Conservation (phyloP, 179 eudicot genomes). For the Amaranthus tricolor region DNA sequence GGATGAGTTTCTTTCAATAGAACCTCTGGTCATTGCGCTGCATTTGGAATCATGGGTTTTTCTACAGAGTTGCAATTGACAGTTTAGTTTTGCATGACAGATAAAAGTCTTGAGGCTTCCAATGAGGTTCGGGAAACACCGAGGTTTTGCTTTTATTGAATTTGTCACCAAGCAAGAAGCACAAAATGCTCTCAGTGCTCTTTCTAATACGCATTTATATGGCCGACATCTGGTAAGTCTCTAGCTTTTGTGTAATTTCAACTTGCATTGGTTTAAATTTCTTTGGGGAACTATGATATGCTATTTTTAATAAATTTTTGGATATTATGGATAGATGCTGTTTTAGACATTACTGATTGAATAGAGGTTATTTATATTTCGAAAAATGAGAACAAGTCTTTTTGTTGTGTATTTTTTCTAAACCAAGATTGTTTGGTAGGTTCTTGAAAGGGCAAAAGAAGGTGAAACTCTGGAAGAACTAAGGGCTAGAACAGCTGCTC, state of each 20-base stretch:
- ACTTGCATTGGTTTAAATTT: neutral
- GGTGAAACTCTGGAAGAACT: slow-evolving; percentile 93
- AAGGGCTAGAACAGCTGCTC: slow-evolving; percentile 82
- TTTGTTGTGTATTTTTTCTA: neutral
- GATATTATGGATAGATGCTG: neutral
- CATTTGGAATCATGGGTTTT: neutral
- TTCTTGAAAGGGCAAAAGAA: slow-evolving; percentile 90
- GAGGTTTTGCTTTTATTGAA: slow-evolving; percentile 97
- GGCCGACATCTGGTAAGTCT: slow-evolving; percentile 92
- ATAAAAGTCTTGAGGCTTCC: slow-evolving; percentile 88
- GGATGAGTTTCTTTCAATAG: neutral
- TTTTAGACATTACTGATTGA: neutral
- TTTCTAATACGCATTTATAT: slow-evolving; percentile 83
- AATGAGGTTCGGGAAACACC: slow-evolving; percentile 70
- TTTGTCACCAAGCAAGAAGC: slow-evolving; percentile 93
- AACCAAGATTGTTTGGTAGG: slow-evolving; percentile 40
- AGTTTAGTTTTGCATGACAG: slow-evolving; percentile 31
- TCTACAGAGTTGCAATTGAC: neutral
- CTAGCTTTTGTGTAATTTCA: neutral
- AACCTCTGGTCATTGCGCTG: neutral
- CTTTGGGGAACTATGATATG: neutral
- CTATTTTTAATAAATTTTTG: neutral
- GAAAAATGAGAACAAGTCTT: neutral
- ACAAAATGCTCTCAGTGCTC: slow-evolving; percentile 82
- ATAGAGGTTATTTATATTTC: neutral